phyloP scores from a whole-genome alignment of 306 rosid species.

The Gastrolobium bilobum region DNA sequence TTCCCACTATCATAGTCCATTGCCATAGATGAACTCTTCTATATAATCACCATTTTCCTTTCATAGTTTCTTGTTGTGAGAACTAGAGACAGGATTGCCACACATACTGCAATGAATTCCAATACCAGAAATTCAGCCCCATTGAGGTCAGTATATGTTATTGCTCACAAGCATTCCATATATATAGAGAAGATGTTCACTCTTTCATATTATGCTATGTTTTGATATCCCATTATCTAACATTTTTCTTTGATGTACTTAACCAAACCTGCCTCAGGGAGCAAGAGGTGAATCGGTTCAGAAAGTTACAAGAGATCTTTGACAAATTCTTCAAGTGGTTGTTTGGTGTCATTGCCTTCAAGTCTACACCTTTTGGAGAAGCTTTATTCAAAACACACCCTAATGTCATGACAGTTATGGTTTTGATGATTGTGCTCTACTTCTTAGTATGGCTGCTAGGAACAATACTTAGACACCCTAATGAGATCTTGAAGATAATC shows the following conservation, averaged over 20 bases:
- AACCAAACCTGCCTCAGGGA: slow-evolving; percentile 1
- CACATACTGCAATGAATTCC: neutral
- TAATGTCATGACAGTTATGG: neutral
- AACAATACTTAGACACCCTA: neutral
- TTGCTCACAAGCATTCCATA: too few species aligned
- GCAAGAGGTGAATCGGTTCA: neutral
- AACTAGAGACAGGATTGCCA: neutral
- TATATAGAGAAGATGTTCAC: neutral
- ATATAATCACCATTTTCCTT: neutral
- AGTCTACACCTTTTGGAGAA: neutral
- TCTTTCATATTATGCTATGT: neutral
- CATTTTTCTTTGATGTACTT: neutral
- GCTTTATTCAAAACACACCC: neutral
- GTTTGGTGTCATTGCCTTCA: slow-evolving; percentile 22
- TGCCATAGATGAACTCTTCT: neutral
- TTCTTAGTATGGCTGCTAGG: slow-evolving; percentile 32
- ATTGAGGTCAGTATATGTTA: neutral
- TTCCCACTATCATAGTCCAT: neutral
- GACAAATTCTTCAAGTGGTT: slow-evolving; percentile 1
- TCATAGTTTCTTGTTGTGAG: neutral
- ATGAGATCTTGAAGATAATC: neutral
- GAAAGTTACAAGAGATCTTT: neutral
- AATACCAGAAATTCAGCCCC: neutral
- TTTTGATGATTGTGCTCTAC: slow-evolving; percentile 14
- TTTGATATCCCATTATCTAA: neutral